Conservation (phyloP, 345 rosid species). For the Melastoma malabathricum region DNA sequence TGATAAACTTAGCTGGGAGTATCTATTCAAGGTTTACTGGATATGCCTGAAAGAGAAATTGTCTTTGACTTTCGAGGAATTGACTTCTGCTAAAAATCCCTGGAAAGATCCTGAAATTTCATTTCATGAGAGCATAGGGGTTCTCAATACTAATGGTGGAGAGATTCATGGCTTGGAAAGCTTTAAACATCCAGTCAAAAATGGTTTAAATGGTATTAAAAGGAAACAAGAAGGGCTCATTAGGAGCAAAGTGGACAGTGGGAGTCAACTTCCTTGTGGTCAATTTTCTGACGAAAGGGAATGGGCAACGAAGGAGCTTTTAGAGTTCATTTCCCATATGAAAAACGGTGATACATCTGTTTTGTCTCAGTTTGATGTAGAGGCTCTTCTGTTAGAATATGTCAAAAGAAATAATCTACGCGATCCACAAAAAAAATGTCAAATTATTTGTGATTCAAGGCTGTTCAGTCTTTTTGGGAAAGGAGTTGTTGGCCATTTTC, state of each 20-base stretch:
- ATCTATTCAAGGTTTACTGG: constrained; percentile 95
- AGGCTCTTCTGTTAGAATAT: constrained; percentile 63
- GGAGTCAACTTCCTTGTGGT: too few relatives aligned
- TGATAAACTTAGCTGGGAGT: constrained; percentile 93
- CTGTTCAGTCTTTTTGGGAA: constrained; percentile 61
- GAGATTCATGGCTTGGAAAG: constrained; percentile 16
- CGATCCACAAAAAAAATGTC: constrained; percentile 57
- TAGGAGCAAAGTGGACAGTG: too few relatives aligned
- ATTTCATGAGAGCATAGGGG: constrained; percentile 10
- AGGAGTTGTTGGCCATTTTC: constrained; percentile 58
- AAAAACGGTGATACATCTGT: constrained; percentile 54
- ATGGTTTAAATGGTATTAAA: constrained; percentile 12
- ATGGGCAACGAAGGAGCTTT: constrained; percentile 87
- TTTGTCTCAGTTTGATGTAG: constrained; percentile 53
- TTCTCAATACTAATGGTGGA: constrained; percentile 17
- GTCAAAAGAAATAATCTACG: constrained; percentile 51
- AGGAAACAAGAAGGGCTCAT: constrained; percentile 17
- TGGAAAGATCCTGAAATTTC: constrained; percentile 39
- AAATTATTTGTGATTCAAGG: constrained; percentile 61
- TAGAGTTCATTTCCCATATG: constrained; percentile 70
- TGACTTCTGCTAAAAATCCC: constrained; percentile 67
- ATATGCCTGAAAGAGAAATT: constrained; percentile 52
- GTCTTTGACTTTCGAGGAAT: constrained; percentile 54
- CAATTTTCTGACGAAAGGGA: too few relatives aligned
- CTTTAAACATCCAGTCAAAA: constrained; percentile 1